These are phyloP conservation scores for Vigna unguiculata DNA, from an alignment of 306 rosid genomes.

Conservation along the genomic window DNA sequence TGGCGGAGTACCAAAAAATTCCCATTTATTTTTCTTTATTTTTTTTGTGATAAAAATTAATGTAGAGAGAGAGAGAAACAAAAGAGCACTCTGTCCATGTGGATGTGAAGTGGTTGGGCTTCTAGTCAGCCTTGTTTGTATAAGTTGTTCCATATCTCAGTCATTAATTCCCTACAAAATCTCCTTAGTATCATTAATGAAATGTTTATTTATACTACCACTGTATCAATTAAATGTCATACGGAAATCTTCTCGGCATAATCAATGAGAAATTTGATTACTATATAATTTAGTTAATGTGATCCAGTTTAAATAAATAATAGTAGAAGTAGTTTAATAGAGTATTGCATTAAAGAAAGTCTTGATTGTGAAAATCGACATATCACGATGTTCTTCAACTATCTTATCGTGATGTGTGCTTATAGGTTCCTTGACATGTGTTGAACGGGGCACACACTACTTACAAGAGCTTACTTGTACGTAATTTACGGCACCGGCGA, in stretches of 20 bases:
- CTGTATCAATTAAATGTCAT: neutral
- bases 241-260: constrained; percentile 28
- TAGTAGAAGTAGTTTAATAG: too few species aligned
- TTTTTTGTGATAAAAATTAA: constrained; percentile 22
- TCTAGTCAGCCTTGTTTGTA: constrained; percentile 48
- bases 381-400: neutral
- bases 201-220: constrained; percentile 1
- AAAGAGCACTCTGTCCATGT: constrained; percentile 68
- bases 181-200: constrained; percentile 34
- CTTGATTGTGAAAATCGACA: neutral
- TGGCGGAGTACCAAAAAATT: constrained; percentile 49
- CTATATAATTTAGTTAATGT: neutral
- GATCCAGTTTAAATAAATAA: neutral
- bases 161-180: constrained; percentile 3
- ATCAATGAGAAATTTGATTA: constrained; percentile 31
- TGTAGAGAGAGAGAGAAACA: constrained; percentile 48
- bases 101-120: constrained; percentile 63
- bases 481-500: constrained; percentile 49
- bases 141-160: constrained; percentile 33
- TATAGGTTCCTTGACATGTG: constrained; percentile 23
- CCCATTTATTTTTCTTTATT: neutral
- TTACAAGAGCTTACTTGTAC: constrained; percentile 35
- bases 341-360: neutral
- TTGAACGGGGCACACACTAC: constrained; percentile 24
- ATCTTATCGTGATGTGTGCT: neutral